phyloP scores from a whole-genome alignment of 1,284 basidiomycete species.

The Sporisorium scitamineum region DNA sequence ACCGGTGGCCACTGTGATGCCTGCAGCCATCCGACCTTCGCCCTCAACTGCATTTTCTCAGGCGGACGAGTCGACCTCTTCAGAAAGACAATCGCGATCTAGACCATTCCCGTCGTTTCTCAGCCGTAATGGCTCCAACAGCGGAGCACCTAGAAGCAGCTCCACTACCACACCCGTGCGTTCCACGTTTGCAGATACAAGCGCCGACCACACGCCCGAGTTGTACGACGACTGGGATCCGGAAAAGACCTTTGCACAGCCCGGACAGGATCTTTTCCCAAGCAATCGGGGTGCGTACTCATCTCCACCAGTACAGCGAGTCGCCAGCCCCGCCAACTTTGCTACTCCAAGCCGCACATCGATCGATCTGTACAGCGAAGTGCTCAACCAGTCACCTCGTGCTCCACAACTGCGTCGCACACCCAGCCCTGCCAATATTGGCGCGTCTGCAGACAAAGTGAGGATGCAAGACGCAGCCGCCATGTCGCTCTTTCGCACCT shows the following conservation, averaged over 20 bases:
- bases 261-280: conserved; percentile 40
- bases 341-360: conserved; percentile 19
- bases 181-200: conserved; percentile 13
- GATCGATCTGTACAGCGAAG: conserved; percentile 40
- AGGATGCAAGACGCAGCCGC: conserved; percentile 42
- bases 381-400: conserved; percentile 24
- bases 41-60: not conserved
- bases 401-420: conserved; percentile 8
- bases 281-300: conserved; percentile 16
- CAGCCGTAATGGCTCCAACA: conserved; percentile 20
- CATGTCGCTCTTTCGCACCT: conserved; percentile 40
- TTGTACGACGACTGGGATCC: conserved; percentile 45
- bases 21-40: conserved; percentile 8
- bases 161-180: conserved; percentile 28
- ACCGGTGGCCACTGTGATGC: conserved; percentile 21
- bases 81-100: conserved; percentile 14
- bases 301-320: conserved; percentile 27
- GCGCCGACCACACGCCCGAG: conserved; percentile 10
- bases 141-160: conserved; percentile 15
- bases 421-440: conserved; percentile 19
- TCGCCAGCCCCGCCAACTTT: conserved; percentile 16
- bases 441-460: conserved; percentile 30
- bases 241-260: conserved; percentile 46
- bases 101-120: conserved; percentile 34
- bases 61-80: conserved; percentile 16